Evolutionary conservation across 768 basidiomycete species (phyloP), one percentile per base, ranked within the genome.

Genomic region (Leccinum fibrillosum): DNA sequence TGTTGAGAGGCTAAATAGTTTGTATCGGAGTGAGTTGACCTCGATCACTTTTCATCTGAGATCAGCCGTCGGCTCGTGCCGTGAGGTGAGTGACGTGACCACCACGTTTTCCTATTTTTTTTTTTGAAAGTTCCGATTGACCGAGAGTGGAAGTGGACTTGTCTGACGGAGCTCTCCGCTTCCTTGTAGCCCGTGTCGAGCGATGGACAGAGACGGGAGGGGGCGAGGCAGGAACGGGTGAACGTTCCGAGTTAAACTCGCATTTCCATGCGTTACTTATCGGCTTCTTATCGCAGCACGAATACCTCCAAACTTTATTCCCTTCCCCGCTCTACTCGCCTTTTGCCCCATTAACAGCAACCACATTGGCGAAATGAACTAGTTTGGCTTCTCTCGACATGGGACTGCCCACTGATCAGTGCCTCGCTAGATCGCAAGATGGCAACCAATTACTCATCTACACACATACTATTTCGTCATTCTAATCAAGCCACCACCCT

Each of bases 361-460:
- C 32, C 37, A 52, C 42, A 12, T 61, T 62, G 54, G 58, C 70
- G 66, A 64, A 70, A 72, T 65, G 67, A 65, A 66, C 12, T 30
- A 12, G 60, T 64, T 56, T 65, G 59, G 55, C 55, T 53, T 54
- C 39, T 23, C 53, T 55, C 61, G 57, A 49, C 63, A 32, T 32
- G 32, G 30, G 64, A 63, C 62, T 65, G 66, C 68, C 13, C n/a
- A 44, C n/a, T 44, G 42, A 44, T 44, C 19, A 44, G 42, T 44
- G 42, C 42, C 42, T 44, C 42, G 42, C 42, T 44, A 44, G 42
- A 44, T 65, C 62, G 52, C 37, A 49, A 60, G 54, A 45, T 58
- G 54, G 64, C n/a, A 63, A 69, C 71, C 37, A 59, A 64, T 72
- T 66, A 72, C 62, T 62, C 58, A 71, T 56, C 51, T 35, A 30